Percentiles rank a stretch among this genome's conserved stretches.
Conservation (phyloP, 768 basidiomycete genomes). For the Suillus fuscotomentosus region DNA sequence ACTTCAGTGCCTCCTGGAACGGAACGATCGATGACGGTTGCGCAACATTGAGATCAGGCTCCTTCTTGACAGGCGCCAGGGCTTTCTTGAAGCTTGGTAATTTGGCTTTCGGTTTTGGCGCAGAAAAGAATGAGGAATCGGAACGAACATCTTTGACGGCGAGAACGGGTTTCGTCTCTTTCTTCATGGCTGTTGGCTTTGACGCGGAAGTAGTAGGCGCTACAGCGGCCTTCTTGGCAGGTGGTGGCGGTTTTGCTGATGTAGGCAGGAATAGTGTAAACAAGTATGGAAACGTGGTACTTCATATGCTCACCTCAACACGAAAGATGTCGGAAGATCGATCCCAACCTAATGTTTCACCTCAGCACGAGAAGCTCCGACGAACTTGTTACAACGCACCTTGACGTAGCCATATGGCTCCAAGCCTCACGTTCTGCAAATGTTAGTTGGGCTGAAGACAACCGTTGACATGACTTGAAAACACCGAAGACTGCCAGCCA, state of each 20-base stretch:
- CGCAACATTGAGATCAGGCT: constrained; percentile 57
- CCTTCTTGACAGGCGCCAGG: constrained; percentile 48
- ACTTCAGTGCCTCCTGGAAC: constrained; percentile 80
- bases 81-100: constrained; percentile 85
- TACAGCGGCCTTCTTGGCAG: constrained; percentile 64
- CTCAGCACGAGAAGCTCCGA: neutral
- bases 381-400: constrained; percentile 25
- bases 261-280: constrained; percentile 25
- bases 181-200: constrained; percentile 49
- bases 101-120: constrained; percentile 80
- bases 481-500: no score
- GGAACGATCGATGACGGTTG: constrained; percentile 78
- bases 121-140: constrained; percentile 87
- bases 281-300: constrained; percentile 7
- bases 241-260: constrained; percentile 46
- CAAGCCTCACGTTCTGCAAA: no score
- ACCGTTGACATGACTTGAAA: no score
- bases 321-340: constrained; percentile 49
- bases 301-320: constrained; percentile 37
- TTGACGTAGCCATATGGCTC: constrained; percentile 37
- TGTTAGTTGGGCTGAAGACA: no score
- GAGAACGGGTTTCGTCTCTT: constrained; percentile 42
- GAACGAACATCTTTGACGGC: constrained; percentile 75
- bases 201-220: constrained; percentile 17
- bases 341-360: constrained; percentile 40